These are phyloP conservation scores for Dryadomyces sulphureus DNA, from an alignment of 2,329 filamentous ascomycete species.

Conservation along the genomic window DNA sequence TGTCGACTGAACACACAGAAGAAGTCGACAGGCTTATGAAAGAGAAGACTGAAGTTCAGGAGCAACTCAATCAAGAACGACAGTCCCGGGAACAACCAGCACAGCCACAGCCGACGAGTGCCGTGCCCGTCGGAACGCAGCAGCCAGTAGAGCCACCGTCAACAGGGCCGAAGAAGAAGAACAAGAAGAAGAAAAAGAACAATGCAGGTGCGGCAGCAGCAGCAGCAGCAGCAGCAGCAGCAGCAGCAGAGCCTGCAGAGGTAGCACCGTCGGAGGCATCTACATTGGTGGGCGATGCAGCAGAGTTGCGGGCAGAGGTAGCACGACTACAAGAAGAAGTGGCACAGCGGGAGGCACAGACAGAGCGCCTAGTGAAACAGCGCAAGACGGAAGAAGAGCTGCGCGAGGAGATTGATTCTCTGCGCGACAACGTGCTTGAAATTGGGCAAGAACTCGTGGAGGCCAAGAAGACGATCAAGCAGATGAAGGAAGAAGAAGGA, in stretches of 20 bases:
- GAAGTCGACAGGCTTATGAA: slow-evolving; percentile 23
- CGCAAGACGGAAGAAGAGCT: slow-evolving; percentile 65
- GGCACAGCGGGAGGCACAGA: slow-evolving; percentile 44
- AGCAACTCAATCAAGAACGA: slow-evolving; percentile 16
- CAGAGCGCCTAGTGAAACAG: slow-evolving; percentile 55
- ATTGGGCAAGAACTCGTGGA: slow-evolving; percentile 76
- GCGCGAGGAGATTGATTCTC: slow-evolving; percentile 69
- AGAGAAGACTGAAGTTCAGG: slow-evolving; percentile 18
- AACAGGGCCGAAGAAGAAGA: slow-evolving; percentile 47
- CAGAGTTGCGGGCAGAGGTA: slow-evolving; percentile 5
- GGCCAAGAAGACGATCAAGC: slow-evolving; percentile 62
- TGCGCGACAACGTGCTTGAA: slow-evolving; percentile 64
- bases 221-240: slow-evolving; percentile 19
- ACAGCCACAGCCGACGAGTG: slow-evolving; percentile 18
- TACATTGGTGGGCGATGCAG: slow-evolving; percentile 7
- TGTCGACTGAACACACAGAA: slow-evolving; percentile 28
- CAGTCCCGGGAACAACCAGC: slow-evolving; percentile 4
- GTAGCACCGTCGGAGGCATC: slow-evolving; percentile 15
- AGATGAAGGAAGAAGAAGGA: slow-evolving; percentile 30
- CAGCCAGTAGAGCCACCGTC: neutral
- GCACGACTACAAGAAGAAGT: slow-evolving; percentile 30
- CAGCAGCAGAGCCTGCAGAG: slow-evolving; percentile 17
- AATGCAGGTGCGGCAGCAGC: slow-evolving; percentile 18
- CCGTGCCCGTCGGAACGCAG: slow-evolving; percentile 9
- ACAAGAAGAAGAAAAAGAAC: slow-evolving; percentile 76